Conservation (phyloP, 2,329 filamentous ascomycete species). For the Aspergillaceae sp. region DNA sequence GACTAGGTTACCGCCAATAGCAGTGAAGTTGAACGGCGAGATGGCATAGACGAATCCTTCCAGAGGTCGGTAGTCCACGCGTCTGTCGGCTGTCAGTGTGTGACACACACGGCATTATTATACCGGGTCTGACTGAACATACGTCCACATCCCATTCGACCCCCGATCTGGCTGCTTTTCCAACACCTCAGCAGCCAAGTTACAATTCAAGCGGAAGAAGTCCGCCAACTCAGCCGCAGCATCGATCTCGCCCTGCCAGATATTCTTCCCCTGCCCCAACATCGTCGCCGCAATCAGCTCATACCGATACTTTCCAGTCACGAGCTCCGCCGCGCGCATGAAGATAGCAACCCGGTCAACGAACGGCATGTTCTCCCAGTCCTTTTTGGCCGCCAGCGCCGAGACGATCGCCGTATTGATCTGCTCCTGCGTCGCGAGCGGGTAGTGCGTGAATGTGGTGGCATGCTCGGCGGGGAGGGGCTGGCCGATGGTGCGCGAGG, state of each 20-base stretch:
- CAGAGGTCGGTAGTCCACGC: constrained; percentile 76
- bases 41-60: constrained; percentile 94
- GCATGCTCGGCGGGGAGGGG: constrained; percentile 22
- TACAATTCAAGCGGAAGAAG: constrained; percentile 57
- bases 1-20: constrained; percentile 78
- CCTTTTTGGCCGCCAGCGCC: constrained; percentile 69
- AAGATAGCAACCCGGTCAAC: constrained; percentile 83
- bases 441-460: constrained; percentile 68
- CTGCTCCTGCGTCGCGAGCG: constrained; percentile 65
- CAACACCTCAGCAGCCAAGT: constrained; percentile 83
- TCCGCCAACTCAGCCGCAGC: constrained; percentile 82
- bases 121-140: constrained; percentile 11
- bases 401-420: constrained; percentile 70
- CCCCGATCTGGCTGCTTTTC: constrained; percentile 75
- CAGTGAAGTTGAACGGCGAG: constrained; percentile 93
- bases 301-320: constrained; percentile 84
- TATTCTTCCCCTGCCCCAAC: constrained; percentile 92
- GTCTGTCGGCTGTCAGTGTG: constrained; percentile 29
- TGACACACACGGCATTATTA: too few species aligned
- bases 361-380: constrained; percentile 79
- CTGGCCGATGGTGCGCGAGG: constrained; percentile 17
- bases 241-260: constrained; percentile 95
- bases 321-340: constrained; percentile 83
- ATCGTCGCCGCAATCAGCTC: constrained; percentile 92
- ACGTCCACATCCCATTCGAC: constrained; percentile 77